Evolutionary conservation across 2,329 filamentous ascomycete species (phyloP).

Genomic region (Cladosporium sp.): DNA sequence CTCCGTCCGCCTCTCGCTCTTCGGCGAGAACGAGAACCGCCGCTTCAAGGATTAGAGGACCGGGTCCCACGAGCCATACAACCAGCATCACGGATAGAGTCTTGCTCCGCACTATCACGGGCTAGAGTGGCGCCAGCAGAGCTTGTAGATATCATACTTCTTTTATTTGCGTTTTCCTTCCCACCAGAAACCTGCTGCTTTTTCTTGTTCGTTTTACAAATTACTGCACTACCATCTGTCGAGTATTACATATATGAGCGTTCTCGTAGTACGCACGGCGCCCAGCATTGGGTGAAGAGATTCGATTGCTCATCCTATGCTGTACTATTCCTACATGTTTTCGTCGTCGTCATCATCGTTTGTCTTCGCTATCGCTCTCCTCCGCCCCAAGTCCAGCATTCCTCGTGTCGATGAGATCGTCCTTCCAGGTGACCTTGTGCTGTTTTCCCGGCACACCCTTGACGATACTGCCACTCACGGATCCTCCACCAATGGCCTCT

Average conservation of each 20-base stretch:
- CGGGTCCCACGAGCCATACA: background rate
- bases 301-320: too few relatives aligned
- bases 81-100: background rate
- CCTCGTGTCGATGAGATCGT: background rate
- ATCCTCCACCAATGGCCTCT: too few relatives aligned
- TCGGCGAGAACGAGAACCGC: slow-evolving; percentile 91
- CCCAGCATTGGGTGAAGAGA: too few relatives aligned
- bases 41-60: slow-evolving; percentile 78
- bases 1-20: slow-evolving; percentile 77
- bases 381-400: background rate
- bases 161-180: background rate
- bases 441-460: background rate
- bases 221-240: background rate
- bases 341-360: background rate
- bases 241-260: slow-evolving; percentile 11
- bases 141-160: background rate
- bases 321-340: too few relatives aligned
- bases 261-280: too few relatives aligned
- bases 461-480: background rate
- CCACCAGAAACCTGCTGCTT: background rate
- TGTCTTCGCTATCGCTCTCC: background rate
- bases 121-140: background rate
- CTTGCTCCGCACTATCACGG: too few relatives aligned
- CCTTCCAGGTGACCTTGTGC: slow-evolving; percentile 9
- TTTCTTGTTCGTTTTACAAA: background rate